These are phyloP conservation scores for Citeromyces matritensis DNA, from an alignment of 805 yeast species.

Conservation along the genomic window DNA sequence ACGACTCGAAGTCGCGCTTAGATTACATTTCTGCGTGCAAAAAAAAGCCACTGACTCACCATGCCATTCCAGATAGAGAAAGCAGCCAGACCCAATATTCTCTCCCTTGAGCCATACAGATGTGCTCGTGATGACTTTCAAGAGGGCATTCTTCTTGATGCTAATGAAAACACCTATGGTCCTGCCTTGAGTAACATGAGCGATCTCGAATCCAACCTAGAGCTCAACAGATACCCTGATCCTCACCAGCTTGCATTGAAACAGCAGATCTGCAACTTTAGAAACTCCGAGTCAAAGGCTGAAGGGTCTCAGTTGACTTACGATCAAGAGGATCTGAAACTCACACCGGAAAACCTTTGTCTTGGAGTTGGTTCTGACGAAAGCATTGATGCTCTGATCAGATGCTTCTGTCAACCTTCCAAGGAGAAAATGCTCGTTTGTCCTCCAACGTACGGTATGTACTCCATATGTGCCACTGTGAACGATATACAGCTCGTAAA, in stretches of 20 bases:
- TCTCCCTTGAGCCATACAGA: slow-evolving; percentile 74
- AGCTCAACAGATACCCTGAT: slow-evolving; percentile 88
- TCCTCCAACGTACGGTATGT: slow-evolving; percentile 98
- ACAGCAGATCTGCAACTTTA: slow-evolving; percentile 49
- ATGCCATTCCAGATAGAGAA: slow-evolving; percentile 37
- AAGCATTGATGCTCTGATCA: slow-evolving; percentile 74
- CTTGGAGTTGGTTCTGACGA: slow-evolving; percentile 98
- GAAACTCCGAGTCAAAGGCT: slow-evolving; percentile 35
- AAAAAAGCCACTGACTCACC: too few relatives aligned
- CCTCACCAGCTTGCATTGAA: slow-evolving; percentile 84
- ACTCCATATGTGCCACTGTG: slow-evolving; percentile 76
- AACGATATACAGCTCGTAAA: slow-evolving; percentile 72
- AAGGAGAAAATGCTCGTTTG: slow-evolving; percentile 69
- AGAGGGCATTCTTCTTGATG: slow-evolving; percentile 81
- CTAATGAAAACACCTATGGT: slow-evolving; percentile 92
- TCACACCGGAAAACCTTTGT: slow-evolving; percentile 60
- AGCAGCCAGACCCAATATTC: slow-evolving; percentile 76
- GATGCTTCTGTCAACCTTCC: slow-evolving; percentile 77
- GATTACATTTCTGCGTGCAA: too few relatives aligned
- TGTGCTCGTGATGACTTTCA: slow-evolving; percentile 95
- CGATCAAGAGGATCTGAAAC: slow-evolving; percentile 6
- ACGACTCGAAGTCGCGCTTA: too few relatives aligned
- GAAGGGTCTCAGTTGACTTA: slow-evolving; percentile 8
- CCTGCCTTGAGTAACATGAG: slow-evolving; percentile 44
- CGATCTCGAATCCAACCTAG: slow-evolving; percentile 28